Conservation (phyloP, 805 yeast genomes). For the Starmerella khaoyaiensis region DNA sequence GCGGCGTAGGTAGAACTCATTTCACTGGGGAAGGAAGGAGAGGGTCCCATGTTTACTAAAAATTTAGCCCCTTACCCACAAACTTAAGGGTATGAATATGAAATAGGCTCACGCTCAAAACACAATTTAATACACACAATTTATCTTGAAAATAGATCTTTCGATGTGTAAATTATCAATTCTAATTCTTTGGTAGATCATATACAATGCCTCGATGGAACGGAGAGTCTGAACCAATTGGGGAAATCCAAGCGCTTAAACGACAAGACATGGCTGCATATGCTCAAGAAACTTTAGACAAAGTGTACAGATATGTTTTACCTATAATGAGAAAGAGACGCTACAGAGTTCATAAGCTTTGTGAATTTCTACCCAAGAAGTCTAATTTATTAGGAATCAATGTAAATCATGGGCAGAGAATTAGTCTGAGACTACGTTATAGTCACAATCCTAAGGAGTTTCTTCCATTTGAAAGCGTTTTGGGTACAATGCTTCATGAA, state of each 20-base stretch:
- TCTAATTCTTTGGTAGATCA: no score
- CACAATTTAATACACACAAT: no score
- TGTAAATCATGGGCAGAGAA: constrained; percentile 62
- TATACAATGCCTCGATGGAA: constrained; percentile 20
- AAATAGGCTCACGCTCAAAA: no score
- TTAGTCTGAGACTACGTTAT: constrained; percentile 56
- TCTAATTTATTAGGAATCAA: constrained; percentile 62
- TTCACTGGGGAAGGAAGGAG: no score
- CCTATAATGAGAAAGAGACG: constrained; percentile 62
- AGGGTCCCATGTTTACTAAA: no score
- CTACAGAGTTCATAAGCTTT: constrained; percentile 51
- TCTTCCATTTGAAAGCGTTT: constrained; percentile 45
- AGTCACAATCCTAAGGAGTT: constrained; percentile 42
- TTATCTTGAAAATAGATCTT: no score
- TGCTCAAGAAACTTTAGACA: constrained; percentile 50
- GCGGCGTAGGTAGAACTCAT: no score
- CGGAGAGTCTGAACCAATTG: constrained; percentile 14
- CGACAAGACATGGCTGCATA: constrained; percentile 35
- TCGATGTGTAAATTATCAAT: no score
- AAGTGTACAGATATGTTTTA: constrained; percentile 53
- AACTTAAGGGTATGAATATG: no score
- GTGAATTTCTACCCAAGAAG: constrained; percentile 72
- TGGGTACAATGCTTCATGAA: constrained; percentile 84
- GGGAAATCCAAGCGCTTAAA: constrained; percentile 34
- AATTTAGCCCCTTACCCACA: no score